Conservation (phyloP, 371 early-diverging fungal species). For the Lichtheimia hyalospora region DNA sequence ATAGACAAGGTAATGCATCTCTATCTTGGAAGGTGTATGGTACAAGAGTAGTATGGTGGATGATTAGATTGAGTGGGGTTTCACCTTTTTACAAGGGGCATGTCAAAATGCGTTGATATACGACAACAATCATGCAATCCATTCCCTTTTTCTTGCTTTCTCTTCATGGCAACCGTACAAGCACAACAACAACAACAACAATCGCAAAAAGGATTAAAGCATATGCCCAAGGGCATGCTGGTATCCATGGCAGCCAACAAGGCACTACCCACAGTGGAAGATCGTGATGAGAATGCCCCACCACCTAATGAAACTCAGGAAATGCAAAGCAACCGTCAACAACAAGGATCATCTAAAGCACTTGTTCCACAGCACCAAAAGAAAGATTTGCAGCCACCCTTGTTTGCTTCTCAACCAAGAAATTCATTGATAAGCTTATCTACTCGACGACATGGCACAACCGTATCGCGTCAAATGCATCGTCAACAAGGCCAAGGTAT, state of each 20-base stretch:
- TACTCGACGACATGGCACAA: constrained; percentile 12
- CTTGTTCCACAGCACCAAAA: neutral
- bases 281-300: neutral
- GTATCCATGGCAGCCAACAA: constrained; percentile 17
- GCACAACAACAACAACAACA: neutral
- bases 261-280: constrained; percentile 12
- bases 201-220: constrained; percentile 28
- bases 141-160: constrained; percentile 2
- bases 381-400: constrained; percentile 22
- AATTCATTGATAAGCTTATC: constrained; percentile 8
- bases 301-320: neutral
- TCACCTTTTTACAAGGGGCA: neutral
- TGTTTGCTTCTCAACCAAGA: constrained; percentile 31
- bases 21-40: too few relatives aligned
- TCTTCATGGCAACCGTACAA: neutral
- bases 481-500: constrained; percentile 43
- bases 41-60: too few relatives aligned
- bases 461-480: constrained; percentile 29
- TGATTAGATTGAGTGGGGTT: neutral
- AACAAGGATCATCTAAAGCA: neutral
- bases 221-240: constrained; percentile 35
- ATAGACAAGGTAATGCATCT: too few relatives aligned
- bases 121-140: neutral
- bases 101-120: neutral
- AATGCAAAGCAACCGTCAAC: constrained; percentile 8